A percentile compares a stretch with the other conserved stretches of the same genome.
These are phyloP conservation scores for Candida tetrigidarum DNA, from an alignment of 1,139 yeast species.

Conservation along the genomic window DNA sequence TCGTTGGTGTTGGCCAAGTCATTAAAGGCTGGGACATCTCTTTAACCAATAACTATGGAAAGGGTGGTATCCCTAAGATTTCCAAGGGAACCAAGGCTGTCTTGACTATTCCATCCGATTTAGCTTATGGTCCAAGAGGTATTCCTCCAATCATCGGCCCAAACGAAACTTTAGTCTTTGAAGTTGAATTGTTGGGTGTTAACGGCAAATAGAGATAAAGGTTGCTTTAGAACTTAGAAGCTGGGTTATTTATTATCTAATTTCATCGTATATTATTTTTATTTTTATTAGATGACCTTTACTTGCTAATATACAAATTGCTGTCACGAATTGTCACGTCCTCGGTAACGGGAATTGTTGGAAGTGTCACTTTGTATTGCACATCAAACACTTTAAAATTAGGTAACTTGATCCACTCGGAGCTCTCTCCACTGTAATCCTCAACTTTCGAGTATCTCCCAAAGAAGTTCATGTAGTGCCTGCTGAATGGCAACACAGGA, in stretches of 20 bases:
- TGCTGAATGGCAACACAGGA: constrained; percentile 66
- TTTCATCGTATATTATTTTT: background rate
- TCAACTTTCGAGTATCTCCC: constrained; percentile 28
- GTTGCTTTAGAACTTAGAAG: background rate
- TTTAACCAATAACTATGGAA: constrained; percentile 18
- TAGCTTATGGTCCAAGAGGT: constrained; percentile 94
- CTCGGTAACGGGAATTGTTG: constrained; percentile 50
- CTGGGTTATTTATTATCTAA: constrained; percentile 2
- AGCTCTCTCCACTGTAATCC: constrained; percentile 16
- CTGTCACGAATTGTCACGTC: constrained; percentile 26
- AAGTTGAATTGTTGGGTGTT: constrained; percentile 86
- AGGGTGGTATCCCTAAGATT: constrained; percentile 87
- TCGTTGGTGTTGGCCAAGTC: constrained; percentile 95
- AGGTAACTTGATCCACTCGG: constrained; percentile 47
- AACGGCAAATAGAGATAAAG: constrained; percentile 24
- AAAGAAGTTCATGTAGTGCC: constrained; percentile 45
- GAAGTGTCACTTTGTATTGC: constrained; percentile 67
- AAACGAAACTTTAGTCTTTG: constrained; percentile 90
- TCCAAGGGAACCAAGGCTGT: constrained; percentile 92
- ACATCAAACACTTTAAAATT: constrained; percentile 64
- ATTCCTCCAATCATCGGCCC: constrained; percentile 98
- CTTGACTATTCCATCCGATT: constrained; percentile 89
- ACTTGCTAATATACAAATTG: constrained; percentile 19
- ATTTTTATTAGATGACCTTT: constrained; percentile 14
- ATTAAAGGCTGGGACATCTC: constrained; percentile 88